Percentiles rank a stretch among this genome's conserved stretches.
Conservation (phyloP, 768 basidiomycete genomes). For the Boletus eberwhitei region DNA sequence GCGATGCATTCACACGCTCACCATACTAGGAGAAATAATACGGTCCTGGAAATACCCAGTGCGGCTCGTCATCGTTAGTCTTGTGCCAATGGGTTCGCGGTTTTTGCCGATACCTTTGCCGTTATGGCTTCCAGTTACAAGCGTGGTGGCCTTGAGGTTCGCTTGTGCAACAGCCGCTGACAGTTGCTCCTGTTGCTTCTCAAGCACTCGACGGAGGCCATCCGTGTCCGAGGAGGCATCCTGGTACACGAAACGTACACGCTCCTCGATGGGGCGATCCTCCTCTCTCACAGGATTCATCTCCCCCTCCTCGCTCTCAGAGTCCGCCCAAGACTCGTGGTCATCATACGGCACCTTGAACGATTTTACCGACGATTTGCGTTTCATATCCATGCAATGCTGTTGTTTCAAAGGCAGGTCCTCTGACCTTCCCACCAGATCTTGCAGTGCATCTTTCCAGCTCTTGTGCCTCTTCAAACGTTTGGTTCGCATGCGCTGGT, state of each 20-base stretch:
- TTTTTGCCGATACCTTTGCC: slow-evolving; percentile 32
- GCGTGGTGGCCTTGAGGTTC: slow-evolving; percentile 42
- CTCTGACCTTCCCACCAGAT: slow-evolving; percentile 42
- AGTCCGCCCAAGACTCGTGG: slow-evolving; percentile 50
- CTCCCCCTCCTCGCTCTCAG: slow-evolving; percentile 50
- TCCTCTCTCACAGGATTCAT: slow-evolving; percentile 53
- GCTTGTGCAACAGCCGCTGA: slow-evolving; percentile 51
- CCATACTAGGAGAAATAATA: slow-evolving; percentile 95
- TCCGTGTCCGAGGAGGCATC: slow-evolving; percentile 14
- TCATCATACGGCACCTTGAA: slow-evolving; percentile 36
- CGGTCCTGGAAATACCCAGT: slow-evolving; percentile 93
- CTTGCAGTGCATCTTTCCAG: slow-evolving; percentile 58
- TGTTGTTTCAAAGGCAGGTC: slow-evolving; percentile 12
- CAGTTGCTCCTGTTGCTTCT: slow-evolving; percentile 50
- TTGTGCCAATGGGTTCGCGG: slow-evolving; percentile 72
- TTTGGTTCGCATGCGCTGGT: slow-evolving; percentile 41
- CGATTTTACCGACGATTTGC: slow-evolving; percentile 28
- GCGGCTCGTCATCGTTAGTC: slow-evolving; percentile 92
- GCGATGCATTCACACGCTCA: slow-evolving; percentile 38
- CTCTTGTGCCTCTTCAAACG: slow-evolving; percentile 52
- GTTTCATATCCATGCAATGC: slow-evolving; percentile 25
- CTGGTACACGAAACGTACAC: slow-evolving; percentile 60
- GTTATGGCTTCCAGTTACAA: slow-evolving; percentile 31
- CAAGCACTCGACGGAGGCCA: slow-evolving; percentile 27
- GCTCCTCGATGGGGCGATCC: slow-evolving; percentile 71